Evolutionary conservation across 345 rosid species (phyloP), one percentile per base, ranked within the genome.

Genomic region (Eucalyptus pauciflora): DNA sequence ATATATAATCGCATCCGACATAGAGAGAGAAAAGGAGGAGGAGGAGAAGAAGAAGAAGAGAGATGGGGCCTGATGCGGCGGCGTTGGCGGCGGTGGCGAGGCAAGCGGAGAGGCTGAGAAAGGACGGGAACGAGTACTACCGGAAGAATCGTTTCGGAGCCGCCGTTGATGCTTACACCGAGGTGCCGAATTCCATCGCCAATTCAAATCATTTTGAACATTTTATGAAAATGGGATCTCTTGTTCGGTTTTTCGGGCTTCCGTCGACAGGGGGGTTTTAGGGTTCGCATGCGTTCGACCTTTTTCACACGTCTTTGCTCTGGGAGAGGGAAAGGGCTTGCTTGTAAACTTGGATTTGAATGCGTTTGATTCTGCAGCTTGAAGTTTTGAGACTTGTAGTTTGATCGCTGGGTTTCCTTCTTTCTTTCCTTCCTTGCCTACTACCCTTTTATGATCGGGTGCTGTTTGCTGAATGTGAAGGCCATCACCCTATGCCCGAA

Each of bases 121-220:
- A 87, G 86, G 92, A 96, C 86, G 99, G 98, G 33, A 97, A 97
- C 87, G 69, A 33, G 60, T 96, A 90, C 92, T 97, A 92, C 89
- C 90, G 86, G 79, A 95, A 93, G 87, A 91, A 90, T 48, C 97
- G 98, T 33, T 95, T 94, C 54, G 98, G 95, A 29, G 99, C 99
- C 11, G 99, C 99, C 76, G 95, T 97, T 46, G 99, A 97, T 86
- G 99, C 99, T 33, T 97, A 96, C 43, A 97, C 98, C 6, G 98
- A 94, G 97, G 99, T 97, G 49, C 29, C 48, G 27, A 76, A 76
- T 41, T 2, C 25, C 27, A 20, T 76, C 48, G 29, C 27, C 18
- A 20, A 41, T 87, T 58, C 52, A 20, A 76, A 37, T 37, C 20
- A 16, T 49, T 69, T 46, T 1, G 2, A 45, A 46, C 81, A 37